Evolutionary conservation across 345 rosid species (phyloP).

Genomic region (Syzygium grande): DNA sequence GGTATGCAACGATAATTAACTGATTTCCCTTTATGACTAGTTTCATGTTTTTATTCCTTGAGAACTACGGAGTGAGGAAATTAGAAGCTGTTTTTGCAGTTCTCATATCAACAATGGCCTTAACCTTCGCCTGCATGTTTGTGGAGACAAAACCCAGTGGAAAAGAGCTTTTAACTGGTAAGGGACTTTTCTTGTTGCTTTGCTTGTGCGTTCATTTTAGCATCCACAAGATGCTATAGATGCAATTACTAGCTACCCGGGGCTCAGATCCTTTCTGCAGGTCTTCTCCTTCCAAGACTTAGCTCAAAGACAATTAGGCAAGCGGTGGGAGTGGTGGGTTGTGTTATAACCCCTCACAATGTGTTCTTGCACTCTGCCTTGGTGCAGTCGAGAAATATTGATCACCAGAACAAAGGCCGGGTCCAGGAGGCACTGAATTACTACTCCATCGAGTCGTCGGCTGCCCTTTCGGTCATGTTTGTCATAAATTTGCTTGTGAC

Average conservation of each 20-base stretch:
- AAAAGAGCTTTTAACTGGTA: slow-evolving; percentile 70
- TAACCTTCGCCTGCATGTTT: slow-evolving; percentile 88
- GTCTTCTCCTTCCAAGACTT: slow-evolving; percentile 80
- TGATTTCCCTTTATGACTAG: slow-evolving; percentile 29
- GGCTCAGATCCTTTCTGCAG: slow-evolving; percentile 22
- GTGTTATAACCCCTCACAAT: slow-evolving; percentile 96
- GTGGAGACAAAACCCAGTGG: slow-evolving; percentile 75
- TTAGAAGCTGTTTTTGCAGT: slow-evolving; percentile 79
- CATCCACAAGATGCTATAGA: background rate
- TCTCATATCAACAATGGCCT: slow-evolving; percentile 73
- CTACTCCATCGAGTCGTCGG: slow-evolving; percentile 77
- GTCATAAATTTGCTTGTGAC: slow-evolving; percentile 85
- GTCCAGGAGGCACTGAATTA: slow-evolving; percentile 90
- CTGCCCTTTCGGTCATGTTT: slow-evolving; percentile 67
- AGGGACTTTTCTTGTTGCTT: background rate
- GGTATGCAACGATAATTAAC: background rate
- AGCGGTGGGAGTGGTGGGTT: slow-evolving; percentile 94
- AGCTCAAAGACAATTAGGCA: slow-evolving; percentile 84
- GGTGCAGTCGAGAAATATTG: slow-evolving; percentile 82
- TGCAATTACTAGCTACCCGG: background rate
- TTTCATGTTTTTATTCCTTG: slow-evolving; percentile 70
- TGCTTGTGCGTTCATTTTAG: background rate
- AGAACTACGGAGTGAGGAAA: slow-evolving; percentile 80
- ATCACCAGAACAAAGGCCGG: slow-evolving; percentile 52
- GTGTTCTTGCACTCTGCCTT: slow-evolving; percentile 92